Evolutionary conservation across 2,329 filamentous ascomycete species (phyloP).

Genomic region (Ceratocystis harringtonii): DNA sequence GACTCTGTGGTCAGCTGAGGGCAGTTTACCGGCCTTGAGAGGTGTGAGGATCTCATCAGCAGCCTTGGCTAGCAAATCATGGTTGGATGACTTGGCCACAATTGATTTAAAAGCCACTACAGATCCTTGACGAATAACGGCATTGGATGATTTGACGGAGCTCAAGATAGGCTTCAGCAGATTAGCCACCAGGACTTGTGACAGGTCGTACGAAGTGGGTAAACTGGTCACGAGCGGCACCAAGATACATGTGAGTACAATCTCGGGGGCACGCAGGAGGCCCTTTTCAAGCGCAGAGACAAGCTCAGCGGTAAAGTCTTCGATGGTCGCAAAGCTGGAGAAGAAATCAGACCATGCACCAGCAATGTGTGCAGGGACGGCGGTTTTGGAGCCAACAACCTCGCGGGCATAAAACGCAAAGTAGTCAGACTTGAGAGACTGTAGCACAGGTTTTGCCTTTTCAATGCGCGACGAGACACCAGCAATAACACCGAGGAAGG

Average conservation of each 20-base stretch:
- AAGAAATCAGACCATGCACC: conserved; percentile 73
- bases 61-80: conserved; percentile 47
- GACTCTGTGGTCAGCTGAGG: conserved; percentile 70
- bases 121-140: conserved; percentile 58
- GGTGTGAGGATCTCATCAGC: conserved; percentile 64
- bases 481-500: conserved; percentile 71
- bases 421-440: conserved; percentile 51
- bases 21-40: conserved; percentile 69
- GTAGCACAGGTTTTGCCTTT: conserved; percentile 44
- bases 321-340: conserved; percentile 50
- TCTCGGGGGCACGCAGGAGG: conserved; percentile 75
- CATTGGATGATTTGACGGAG: conserved; percentile 82
- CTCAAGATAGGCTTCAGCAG: conserved; percentile 78
- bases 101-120: conserved; percentile 58
- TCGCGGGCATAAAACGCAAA: conserved; percentile 76
- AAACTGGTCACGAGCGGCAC: conserved; percentile 58
- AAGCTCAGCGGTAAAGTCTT: conserved; percentile 62
- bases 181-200: conserved; percentile 52
- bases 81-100: conserved; percentile 45
- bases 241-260: conserved; percentile 67
- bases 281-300: conserved; percentile 77
- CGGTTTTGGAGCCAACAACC: conserved; percentile 61
- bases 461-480: conserved; percentile 67
- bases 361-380: conserved; percentile 57
- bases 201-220: conserved; percentile 58